phyloP scores from a whole-genome alignment of 768 basidiomycete genomes.

The Podaxis carcinomalis region DNA sequence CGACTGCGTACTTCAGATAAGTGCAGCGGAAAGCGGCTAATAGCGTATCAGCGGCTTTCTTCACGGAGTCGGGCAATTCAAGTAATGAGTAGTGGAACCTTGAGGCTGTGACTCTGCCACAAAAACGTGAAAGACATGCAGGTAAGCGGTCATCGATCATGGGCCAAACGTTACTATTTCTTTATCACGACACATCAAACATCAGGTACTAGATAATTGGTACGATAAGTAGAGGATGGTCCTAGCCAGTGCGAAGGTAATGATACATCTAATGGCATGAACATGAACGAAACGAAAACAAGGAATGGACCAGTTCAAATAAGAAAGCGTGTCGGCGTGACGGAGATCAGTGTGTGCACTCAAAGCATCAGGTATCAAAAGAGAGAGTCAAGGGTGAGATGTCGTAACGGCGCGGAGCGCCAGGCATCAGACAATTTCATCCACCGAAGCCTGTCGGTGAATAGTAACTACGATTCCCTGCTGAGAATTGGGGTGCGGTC shows the following conservation, averaged over 20 bases:
- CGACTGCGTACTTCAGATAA: too few relatives aligned
- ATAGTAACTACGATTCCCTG: slow-evolving; percentile 16
- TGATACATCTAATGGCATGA: background rate
- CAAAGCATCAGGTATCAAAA: background rate
- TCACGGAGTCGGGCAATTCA: too few relatives aligned
- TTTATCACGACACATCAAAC: background rate
- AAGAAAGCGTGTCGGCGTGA: background rate
- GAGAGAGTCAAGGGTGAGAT: background rate
- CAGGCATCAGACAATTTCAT: slow-evolving; percentile 14
- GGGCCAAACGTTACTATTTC: background rate
- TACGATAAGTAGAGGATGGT: background rate
- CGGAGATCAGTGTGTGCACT: background rate
- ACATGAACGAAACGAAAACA: background rate
- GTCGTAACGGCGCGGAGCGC: background rate
- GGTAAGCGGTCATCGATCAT: background rate
- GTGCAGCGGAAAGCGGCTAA: too few relatives aligned
- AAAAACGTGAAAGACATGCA: too few relatives aligned
- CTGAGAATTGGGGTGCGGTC: slow-evolving; percentile 1
- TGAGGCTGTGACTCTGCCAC: background rate
- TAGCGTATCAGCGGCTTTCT: too few relatives aligned
- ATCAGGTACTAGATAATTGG: background rate
- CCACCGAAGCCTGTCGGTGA: slow-evolving; percentile 21
- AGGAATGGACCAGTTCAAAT: background rate
- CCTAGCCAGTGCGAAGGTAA: background rate
- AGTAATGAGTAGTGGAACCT: too few relatives aligned